Evolutionary conservation across 768 basidiomycete genomes (phyloP).

Genomic region (Sistotremastrum suecicum): DNA sequence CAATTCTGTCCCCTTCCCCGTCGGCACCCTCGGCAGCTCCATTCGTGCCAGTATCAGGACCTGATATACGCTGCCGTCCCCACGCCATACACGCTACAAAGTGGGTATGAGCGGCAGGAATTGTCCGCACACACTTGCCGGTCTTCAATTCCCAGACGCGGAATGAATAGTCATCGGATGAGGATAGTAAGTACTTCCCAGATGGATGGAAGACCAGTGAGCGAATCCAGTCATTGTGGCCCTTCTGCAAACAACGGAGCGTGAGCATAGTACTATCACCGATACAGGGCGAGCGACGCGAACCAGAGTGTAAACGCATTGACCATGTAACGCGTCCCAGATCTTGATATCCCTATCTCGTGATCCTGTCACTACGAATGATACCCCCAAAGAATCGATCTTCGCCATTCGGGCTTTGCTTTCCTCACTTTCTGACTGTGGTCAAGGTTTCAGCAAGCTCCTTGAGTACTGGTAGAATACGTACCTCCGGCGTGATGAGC

Average conservation of each 20-base stretch:
- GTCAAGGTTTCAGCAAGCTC: neutral
- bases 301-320: slow-evolving; percentile 65
- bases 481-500: slow-evolving; percentile 55
- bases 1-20: too few species aligned
- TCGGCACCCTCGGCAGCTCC: too few species aligned
- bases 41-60: too few species aligned
- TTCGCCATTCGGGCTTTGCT: slow-evolving; percentile 30
- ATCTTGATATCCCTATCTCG: slow-evolving; percentile 87
- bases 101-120: slow-evolving; percentile 73
- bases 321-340: slow-evolving; percentile 80
- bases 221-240: slow-evolving; percentile 86
- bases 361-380: slow-evolving; percentile 68
- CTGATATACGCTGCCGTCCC: slow-evolving; percentile 30
- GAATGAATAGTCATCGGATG: slow-evolving; percentile 85
- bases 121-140: slow-evolving; percentile 72
- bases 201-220: slow-evolving; percentile 81
- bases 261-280: slow-evolving; percentile 3
- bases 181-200: slow-evolving; percentile 82
- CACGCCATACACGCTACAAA: slow-evolving; percentile 74
- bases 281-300: slow-evolving; percentile 11
- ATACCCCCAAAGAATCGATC: slow-evolving; percentile 19
- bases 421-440: slow-evolving; percentile 16
- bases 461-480: slow-evolving; percentile 10
- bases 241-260: slow-evolving; percentile 28
- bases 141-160: slow-evolving; percentile 81